Conservation (phyloP, 2,329 filamentous ascomycete species). For the Colletotrichum higginsianum region DNA sequence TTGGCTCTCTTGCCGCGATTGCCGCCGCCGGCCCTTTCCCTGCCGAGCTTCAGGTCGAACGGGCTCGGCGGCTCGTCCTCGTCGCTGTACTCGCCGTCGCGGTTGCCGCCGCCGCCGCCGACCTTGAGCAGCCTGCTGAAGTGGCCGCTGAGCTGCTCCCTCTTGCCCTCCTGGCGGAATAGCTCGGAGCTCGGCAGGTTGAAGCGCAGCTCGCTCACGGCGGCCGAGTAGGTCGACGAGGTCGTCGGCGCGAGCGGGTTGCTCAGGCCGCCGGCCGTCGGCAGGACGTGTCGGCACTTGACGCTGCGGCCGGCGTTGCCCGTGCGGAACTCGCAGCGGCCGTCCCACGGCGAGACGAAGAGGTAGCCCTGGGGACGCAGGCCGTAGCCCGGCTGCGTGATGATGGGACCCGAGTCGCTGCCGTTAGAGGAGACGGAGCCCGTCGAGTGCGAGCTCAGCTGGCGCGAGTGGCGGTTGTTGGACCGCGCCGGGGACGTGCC, state of each 20-base stretch:
- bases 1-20: conserved; percentile 90
- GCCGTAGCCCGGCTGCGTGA: conserved; percentile 62
- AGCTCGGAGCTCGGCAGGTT: conserved; percentile 79
- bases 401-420: conserved; percentile 49
- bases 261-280: conserved; percentile 52
- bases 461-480: conserved; percentile 35
- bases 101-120: conserved; percentile 25
- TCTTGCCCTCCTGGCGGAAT: conserved; percentile 54
- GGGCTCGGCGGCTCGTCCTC: conserved; percentile 58
- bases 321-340: conserved; percentile 87
- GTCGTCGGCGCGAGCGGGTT: conserved; percentile 49
- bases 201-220: conserved; percentile 89
- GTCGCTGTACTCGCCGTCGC: conserved; percentile 48
- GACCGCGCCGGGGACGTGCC: conserved; percentile 22
- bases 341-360: conserved; percentile 90
- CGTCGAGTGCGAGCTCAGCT: conserved; percentile 38
- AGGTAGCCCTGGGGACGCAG: conserved; percentile 77
- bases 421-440: conserved; percentile 32
- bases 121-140: conserved; percentile 59
- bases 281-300: conserved; percentile 81
- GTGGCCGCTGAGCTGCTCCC: conserved; percentile 56
- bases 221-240: conserved; percentile 49
- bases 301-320: conserved; percentile 81
- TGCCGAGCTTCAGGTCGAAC: conserved; percentile 82
- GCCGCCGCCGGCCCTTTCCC: conserved; percentile 88